phyloP scores from a whole-genome alignment of 139 green algal genomes.

The Tetradesmus lagerheimii region DNA sequence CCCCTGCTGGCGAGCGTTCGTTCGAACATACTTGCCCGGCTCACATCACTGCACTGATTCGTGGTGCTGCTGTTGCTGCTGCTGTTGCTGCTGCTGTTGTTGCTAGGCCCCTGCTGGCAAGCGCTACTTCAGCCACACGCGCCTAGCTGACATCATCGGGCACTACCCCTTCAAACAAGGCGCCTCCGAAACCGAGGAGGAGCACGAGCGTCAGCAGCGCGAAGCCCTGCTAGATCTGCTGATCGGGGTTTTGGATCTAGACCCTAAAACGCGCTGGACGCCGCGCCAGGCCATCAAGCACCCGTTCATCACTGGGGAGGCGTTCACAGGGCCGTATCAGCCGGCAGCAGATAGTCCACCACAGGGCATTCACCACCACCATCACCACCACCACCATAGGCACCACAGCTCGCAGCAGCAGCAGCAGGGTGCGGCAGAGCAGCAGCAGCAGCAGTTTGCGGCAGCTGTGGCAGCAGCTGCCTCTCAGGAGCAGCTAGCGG shows the following conservation, averaged over 20 bases:
- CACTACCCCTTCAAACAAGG: slow-evolving; percentile 73
- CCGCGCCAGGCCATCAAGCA: slow-evolving; percentile 87
- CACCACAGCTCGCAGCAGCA: not conserved
- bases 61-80: not conserved
- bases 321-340: slow-evolving; percentile 82
- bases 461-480: slow-evolving; percentile 37
- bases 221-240: slow-evolving; percentile 90
- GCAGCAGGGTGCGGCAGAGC: slow-evolving; percentile 4
- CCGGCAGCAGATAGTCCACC: slow-evolving; percentile 62
- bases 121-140: slow-evolving; percentile 89
- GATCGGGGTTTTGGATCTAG: slow-evolving; percentile 76
- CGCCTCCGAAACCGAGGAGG: slow-evolving; percentile 64
- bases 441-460: slow-evolving; percentile 30
- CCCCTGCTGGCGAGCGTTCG: not conserved
- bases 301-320: slow-evolving; percentile 89
- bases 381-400: not conserved
- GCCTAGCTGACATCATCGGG: slow-evolving; percentile 87
- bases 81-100: slow-evolving; percentile 13
- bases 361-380: slow-evolving; percentile 10
- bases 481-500: not conserved
- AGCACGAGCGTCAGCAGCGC: slow-evolving; percentile 61
- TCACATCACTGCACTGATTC: not conserved
- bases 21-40: not conserved
- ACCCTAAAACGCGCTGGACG: slow-evolving; percentile 82
- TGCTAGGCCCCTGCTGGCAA: slow-evolving; percentile 79